Percentiles rank a stretch among this genome's conserved stretches.
Conservation (phyloP, 768 basidiomycete species). For the Daedalea quercina region DNA sequence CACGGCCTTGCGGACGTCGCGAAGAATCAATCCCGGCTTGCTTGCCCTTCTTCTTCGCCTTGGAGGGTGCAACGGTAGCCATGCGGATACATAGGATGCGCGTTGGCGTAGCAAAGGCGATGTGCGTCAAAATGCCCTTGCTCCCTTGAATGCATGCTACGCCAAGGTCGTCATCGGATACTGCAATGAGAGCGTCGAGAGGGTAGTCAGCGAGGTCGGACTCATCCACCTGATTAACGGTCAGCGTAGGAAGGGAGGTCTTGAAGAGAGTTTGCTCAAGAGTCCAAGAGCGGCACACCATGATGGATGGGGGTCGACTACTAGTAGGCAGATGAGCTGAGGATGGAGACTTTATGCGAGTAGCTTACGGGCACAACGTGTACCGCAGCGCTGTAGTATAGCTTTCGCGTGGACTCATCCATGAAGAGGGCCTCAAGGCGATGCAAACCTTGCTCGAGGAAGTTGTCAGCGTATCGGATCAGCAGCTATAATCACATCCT, state of each 20-base stretch:
- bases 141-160: constrained; percentile 36
- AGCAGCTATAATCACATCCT: too few relatives aligned
- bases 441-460: too few relatives aligned
- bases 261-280: constrained; percentile 2
- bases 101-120: constrained; percentile 35
- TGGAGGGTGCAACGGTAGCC: constrained; percentile 1
- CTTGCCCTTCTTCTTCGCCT: background rate
- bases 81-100: constrained; percentile 30
- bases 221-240: background rate
- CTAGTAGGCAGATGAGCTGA: too few relatives aligned
- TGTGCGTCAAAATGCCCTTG: constrained; percentile 25
- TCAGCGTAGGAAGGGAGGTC: background rate
- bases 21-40: background rate
- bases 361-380: too few relatives aligned
- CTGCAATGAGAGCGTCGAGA: background rate
- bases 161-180: constrained; percentile 23
- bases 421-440: too few relatives aligned
- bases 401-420: too few relatives aligned
- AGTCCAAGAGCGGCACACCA: background rate
- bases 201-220: background rate
- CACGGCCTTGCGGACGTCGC: background rate
- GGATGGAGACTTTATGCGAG: background rate
- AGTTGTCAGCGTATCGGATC: too few relatives aligned
- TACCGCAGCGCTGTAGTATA: too few relatives aligned
- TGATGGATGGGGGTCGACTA: background rate